These are phyloP conservation scores for Chiua virens DNA, from an alignment of 768 basidiomycete species.

Conservation along the genomic window DNA sequence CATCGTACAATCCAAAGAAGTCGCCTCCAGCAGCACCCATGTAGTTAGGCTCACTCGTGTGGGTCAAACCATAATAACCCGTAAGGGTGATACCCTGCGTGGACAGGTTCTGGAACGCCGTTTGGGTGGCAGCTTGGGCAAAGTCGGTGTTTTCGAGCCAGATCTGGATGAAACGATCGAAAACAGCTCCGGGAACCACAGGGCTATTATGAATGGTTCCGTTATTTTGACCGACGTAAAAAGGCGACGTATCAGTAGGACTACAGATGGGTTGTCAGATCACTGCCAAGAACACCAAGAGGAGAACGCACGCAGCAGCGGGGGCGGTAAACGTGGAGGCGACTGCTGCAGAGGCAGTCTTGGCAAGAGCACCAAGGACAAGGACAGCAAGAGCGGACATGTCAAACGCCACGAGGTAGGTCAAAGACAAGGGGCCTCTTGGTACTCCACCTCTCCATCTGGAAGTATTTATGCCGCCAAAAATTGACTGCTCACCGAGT, in stretches of 20 bases:
- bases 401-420: neutral
- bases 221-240: slow-evolving; percentile 44
- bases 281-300: neutral
- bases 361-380: slow-evolving; percentile 15
- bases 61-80: slow-evolving; percentile 49
- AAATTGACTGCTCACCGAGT: neutral
- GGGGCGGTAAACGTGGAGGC: slow-evolving; percentile 21
- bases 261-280: slow-evolving; percentile 6
- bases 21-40: slow-evolving; percentile 48
- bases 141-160: slow-evolving; percentile 65
- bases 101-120: slow-evolving; percentile 38
- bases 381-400: slow-evolving; percentile 13
- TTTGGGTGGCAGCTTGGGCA: slow-evolving; percentile 24
- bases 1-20: slow-evolving; percentile 49
- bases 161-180: slow-evolving; percentile 48
- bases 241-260: slow-evolving; percentile 26
- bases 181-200: slow-evolving; percentile 41
- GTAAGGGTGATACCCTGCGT: slow-evolving; percentile 48
- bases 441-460: neutral
- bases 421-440: neutral
- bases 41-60: slow-evolving; percentile 64
- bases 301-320: slow-evolving; percentile 20
- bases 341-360: slow-evolving; percentile 14
- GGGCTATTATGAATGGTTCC: slow-evolving; percentile 38
- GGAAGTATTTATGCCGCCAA: slow-evolving; percentile 6